Conservation (phyloP, 2,329 filamentous ascomycete genomes). For the Fusarium siculi region DNA sequence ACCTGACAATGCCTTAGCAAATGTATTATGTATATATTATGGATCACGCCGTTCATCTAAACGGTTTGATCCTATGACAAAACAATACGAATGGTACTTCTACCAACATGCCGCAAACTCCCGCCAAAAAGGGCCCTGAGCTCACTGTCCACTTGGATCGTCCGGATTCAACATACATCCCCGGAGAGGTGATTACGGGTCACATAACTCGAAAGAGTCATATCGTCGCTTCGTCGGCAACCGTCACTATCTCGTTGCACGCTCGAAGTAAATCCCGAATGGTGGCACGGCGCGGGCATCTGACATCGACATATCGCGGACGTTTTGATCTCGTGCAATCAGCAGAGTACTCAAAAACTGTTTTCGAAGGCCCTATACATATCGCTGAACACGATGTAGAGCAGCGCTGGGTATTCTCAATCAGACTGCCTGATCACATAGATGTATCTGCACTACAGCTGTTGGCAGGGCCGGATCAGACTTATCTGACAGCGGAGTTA, state of each 20-base stretch:
- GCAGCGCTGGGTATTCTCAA: neutral
- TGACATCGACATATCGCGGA: neutral
- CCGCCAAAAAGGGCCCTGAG: neutral
- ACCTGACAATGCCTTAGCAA: neutral
- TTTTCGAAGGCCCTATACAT: neutral
- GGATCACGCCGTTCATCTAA: fast-evolving
- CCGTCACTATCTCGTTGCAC: neutral
- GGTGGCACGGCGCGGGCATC: neutral
- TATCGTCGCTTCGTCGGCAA: neutral
- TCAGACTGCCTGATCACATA: fast-evolving
- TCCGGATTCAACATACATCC: neutral
- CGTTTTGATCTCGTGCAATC: neutral
- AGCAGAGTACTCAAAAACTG: no score
- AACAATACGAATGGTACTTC: neutral
- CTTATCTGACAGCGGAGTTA: neutral
- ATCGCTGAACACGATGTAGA: neutral
- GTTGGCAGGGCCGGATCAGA: neutral
- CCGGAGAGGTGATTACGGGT: neutral
- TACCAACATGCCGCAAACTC: neutral
- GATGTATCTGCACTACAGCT: neutral
- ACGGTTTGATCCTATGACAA: fast-evolving
- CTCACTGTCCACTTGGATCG: neutral
- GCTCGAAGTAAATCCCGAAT: neutral
- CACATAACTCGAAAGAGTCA: neutral
- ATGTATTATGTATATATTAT: no score